Evolutionary conservation across 257 asterid genomes (phyloP), one percentile per base, ranked within the genome.

Genomic region (Fraxinus quadrangulata): DNA sequence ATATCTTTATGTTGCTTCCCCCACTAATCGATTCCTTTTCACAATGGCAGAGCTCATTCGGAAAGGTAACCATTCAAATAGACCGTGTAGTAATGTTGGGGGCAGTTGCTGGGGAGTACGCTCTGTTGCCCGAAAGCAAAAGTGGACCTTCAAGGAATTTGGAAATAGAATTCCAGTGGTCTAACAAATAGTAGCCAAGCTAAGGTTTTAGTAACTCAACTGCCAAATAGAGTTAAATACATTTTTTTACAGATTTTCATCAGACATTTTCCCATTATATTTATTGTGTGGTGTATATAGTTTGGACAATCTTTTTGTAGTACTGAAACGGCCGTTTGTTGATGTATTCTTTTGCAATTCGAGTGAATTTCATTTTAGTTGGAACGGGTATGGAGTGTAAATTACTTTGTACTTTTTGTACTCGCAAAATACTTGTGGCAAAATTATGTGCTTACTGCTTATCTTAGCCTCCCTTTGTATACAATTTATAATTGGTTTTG

Each of bases 61-160:
- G 99, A 49, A 96, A 96, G 84, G 99, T 93, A 30, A 96, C 99
- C 0, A 96, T 96, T 81, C 99, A 96, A 86, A 93, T 96, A 30
- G 99, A 96, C 80, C 97, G 98, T 0, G 98, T 96, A 10, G 99
- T 96, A 77, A 96, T 96, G 99, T 87, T 96, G 63, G 99, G 99
- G 11, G 97, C 95, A 24, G 99, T 96, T 19, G 94, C 99, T 0
- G 99, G 99, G 59, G 99, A 94, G 79, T 94, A 94, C 84, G 90
- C 97, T 0, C 71, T 94, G 59, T 87, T 94, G 66, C 98, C 98
- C 0, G 92, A 89, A 71, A 94, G 98, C 94, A 94, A 92, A 87
- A 94, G 97, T 1, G 98, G 98, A 51, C 97, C 97, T 16, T 87
- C 98, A 17, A 90, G 97, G 85, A 94, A 87, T 77, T 78, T 94